Evolutionary conservation across 495 filamentous ascomycete species (phyloP).

Genomic region (Aspergillus biplanus): DNA sequence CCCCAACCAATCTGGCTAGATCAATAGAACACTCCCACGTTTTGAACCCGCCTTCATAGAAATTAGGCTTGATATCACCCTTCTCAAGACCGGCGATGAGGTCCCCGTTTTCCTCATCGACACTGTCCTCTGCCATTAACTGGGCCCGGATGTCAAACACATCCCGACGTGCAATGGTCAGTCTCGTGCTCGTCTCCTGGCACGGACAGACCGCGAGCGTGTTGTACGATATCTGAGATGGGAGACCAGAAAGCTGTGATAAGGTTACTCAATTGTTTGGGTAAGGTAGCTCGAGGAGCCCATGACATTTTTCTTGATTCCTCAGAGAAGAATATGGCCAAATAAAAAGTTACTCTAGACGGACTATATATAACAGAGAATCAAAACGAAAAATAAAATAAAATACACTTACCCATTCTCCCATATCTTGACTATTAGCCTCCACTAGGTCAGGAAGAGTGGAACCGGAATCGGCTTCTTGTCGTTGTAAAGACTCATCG

Average conservation of each 20-base stretch:
- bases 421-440: constrained; percentile 45
- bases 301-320: constrained; percentile 31
- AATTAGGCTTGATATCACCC: constrained; percentile 83
- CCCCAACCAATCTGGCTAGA: constrained; percentile 64
- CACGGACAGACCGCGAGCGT: constrained; percentile 56
- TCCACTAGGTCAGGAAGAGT: constrained; percentile 38
- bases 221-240: constrained; percentile 78
- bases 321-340: too few relatives aligned
- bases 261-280: constrained; percentile 32
- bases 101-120: constrained; percentile 45
- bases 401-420: constrained; percentile 50
- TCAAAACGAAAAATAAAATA: constrained; percentile 5
- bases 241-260: constrained; percentile 65
- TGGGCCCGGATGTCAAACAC: constrained; percentile 93
- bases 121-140: constrained; percentile 84
- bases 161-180: constrained; percentile 76
- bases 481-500: constrained; percentile 19
- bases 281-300: too few relatives aligned
- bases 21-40: constrained; percentile 97
- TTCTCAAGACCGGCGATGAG: constrained; percentile 65
- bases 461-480: constrained; percentile 20
- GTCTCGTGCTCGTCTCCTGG: constrained; percentile 41
- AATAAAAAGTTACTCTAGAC: too few relatives aligned
- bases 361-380: not conserved
- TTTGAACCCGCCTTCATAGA: constrained; percentile 99